These are phyloP conservation scores for Ceratocystis cubensis DNA, from an alignment of 2,329 filamentous ascomycete genomes.

Conservation along the genomic window DNA sequence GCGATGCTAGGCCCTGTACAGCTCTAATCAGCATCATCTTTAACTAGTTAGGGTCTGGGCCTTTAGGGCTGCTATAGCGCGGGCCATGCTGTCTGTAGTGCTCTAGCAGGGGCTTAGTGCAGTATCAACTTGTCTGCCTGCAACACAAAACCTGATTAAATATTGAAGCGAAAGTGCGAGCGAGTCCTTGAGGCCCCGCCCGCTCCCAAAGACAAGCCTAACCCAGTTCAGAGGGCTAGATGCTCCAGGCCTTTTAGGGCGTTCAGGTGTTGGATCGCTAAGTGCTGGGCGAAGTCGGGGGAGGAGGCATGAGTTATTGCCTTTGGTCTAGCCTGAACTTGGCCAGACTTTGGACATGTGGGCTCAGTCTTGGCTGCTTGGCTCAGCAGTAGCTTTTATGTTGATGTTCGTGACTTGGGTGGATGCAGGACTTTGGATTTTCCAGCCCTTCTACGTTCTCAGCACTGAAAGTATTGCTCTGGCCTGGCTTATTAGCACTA, in stretches of 20 bases:
- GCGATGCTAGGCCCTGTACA: neutral
- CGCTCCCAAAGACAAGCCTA: neutral
- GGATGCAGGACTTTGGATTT: too few relatives aligned
- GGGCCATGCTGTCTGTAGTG: neutral
- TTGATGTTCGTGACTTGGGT: too few relatives aligned
- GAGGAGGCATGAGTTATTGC: neutral
- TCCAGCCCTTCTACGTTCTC: too few relatives aligned
- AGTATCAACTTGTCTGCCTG: too few relatives aligned
- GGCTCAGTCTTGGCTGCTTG: neutral
- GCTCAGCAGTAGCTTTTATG: neutral
- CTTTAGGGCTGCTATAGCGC: neutral
- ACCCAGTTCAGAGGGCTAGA: neutral
- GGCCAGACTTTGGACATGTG: neutral
- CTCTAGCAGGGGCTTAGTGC: too few relatives aligned
- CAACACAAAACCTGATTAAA: too few relatives aligned
- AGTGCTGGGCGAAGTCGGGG: neutral
- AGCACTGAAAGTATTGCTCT: neutral
- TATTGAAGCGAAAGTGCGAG: neutral
- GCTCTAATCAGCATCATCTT: neutral
- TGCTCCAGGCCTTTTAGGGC: conserved; percentile 4
- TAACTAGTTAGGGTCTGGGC: neutral
- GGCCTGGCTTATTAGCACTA: too few relatives aligned
- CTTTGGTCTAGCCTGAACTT: neutral
- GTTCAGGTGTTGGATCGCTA: neutral
- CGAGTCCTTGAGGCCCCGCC: neutral